Base-by-base conservation (phyloP, 805 yeast species). In the Cyberlindnera misumaiensis region DNA sequence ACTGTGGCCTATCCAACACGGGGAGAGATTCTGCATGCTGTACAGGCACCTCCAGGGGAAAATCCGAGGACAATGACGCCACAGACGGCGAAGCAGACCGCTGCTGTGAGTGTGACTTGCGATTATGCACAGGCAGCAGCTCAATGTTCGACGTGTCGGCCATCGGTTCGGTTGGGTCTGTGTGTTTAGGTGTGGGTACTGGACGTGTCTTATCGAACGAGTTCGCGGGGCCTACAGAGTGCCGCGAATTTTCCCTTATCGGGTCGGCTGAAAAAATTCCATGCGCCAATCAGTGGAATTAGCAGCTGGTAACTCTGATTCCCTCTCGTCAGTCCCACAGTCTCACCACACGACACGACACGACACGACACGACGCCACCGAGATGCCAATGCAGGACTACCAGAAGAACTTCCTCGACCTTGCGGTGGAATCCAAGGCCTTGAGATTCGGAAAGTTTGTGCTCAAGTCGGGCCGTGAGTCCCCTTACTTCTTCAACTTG, bases 401-500 rank as follows among this genome's bases (percentile, higher is more conserved):
- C 58, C 81, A 81, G 58, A 66, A 75, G 43, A 69, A 73, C 53
- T 87, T 90, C 56, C 70, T 90, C 40, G 84, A 87, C 55, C 73
- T 79, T 47, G 95, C 98, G 17, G 67, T 89, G 48, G 85, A 81
- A 51, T 75, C 83, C 40, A 67, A 81, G 49, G 96, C 97, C 12
- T 72, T 90, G 52, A 77, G 80, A 56, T 93, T 90, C 59, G 97
- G 97, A 37, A 62, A 72, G 36, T 90, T 86, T 73, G 87, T 95
- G 11, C 73, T 90, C 59, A 90, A 90, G 62, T 82, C 94, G 2
- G 97, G 97, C 17, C 77, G 98, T 52, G 64, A 68, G 42, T 89
- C 97, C n/a, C 98, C 98, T 36, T 90, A 93, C 63, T 90, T 93
- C 57, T 89, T 90, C 75, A 89, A 89, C 65, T 65, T 87, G 63